phyloP scores from a whole-genome alignment of 331 rosid species.

The Rhamnella rubrinervis region DNA sequence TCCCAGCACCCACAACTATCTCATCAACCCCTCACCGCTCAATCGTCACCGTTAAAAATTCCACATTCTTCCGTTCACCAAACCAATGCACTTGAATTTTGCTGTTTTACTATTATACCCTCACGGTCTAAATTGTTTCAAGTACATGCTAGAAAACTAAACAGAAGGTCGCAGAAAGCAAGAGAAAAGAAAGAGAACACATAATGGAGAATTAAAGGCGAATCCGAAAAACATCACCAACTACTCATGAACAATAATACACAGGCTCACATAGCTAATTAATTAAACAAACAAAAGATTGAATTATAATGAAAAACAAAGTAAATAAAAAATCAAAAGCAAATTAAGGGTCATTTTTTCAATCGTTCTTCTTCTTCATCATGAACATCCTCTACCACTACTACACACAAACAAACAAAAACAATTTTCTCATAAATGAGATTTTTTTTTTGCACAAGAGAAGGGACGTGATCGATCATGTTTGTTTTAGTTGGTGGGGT shows the following conservation, averaged over 20 bases:
- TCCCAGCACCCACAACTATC: no score
- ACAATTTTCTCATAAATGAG: slow-evolving; percentile 10
- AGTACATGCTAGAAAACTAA: not conserved
- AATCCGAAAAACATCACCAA: slow-evolving; percentile 1
- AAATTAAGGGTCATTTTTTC: not conserved
- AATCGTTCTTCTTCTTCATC: slow-evolving; percentile 9
- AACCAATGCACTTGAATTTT: no score
- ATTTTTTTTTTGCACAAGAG: no score
- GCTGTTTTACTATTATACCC: not conserved
- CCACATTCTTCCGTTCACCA: not conserved
- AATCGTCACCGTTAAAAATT: not conserved
- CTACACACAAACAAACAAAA: slow-evolving; percentile 31
- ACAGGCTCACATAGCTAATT: slow-evolving; percentile 23
- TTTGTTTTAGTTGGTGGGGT: slow-evolving; percentile 54
- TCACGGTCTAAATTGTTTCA: not conserved
- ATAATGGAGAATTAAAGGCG: not conserved
- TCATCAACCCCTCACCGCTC: not conserved
- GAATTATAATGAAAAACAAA: not conserved
- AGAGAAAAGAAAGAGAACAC: not conserved
- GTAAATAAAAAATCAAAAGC: slow-evolving; percentile 5
- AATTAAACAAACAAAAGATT: slow-evolving; percentile 2
- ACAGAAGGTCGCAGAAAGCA: not conserved
- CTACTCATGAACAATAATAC: slow-evolving; percentile 34
- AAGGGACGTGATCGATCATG: not conserved
- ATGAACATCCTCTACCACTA: slow-evolving; percentile 3